phyloP scores from a whole-genome alignment of 129 eudicot genomes.

The Logfia minima region DNA sequence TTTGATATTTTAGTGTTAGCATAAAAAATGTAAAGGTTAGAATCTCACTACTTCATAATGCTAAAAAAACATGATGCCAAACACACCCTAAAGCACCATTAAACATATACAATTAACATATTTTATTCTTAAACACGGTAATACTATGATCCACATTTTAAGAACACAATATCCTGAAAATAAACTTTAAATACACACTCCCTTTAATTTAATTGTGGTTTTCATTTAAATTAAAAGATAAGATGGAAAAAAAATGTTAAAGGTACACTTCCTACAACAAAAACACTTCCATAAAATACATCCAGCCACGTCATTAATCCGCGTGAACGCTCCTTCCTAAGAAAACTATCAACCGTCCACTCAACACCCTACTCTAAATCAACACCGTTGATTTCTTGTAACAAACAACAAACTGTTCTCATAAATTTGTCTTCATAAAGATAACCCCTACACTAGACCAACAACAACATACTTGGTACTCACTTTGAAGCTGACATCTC shows the following conservation, averaged over 20 bases:
- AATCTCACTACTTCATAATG: no score
- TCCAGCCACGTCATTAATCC: slow-evolving; percentile 55
- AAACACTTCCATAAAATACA: slow-evolving; percentile 7
- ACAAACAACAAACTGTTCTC: slow-evolving; percentile 3
- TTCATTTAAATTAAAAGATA: no score
- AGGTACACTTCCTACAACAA: slow-evolving; percentile 16
- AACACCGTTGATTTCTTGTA: slow-evolving; percentile 26
- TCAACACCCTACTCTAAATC: slow-evolving; percentile 16
- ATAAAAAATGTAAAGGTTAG: no score
- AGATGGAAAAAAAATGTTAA: neutral
- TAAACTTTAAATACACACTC: no score
- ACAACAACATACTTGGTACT: slow-evolving; percentile 7
- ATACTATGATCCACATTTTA: no score
- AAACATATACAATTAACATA: no score
- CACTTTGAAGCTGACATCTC: slow-evolving; percentile 38
- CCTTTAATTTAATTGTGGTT: no score
- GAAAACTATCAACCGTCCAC: slow-evolving; percentile 21
- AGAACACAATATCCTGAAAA: no score
- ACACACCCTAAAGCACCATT: no score
- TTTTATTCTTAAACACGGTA: no score
- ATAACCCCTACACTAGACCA: slow-evolving; percentile 21
- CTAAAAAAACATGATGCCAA: no score
- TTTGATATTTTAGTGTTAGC: no score
- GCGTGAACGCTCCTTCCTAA: slow-evolving; percentile 23
- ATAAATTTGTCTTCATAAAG: slow-evolving; percentile 31